Conservation (phyloP, 2,329 filamentous ascomycete species). For the Epichloe coenophiala region DNA sequence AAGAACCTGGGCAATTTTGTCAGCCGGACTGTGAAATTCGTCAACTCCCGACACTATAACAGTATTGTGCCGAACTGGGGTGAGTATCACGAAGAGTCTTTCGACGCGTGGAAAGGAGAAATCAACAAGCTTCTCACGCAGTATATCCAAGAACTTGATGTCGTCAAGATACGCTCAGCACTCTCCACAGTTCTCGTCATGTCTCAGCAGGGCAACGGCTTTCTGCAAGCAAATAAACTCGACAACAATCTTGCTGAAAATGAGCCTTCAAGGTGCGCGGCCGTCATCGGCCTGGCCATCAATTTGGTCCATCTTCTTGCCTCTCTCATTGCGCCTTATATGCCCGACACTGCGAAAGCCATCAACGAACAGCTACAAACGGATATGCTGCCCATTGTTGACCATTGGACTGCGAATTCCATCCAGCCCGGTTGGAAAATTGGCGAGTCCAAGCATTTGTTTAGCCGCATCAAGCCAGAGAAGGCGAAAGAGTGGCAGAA, state of each 20-base stretch:
- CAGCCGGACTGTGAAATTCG: slow-evolving; percentile 46
- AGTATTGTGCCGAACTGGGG: slow-evolving; percentile 30
- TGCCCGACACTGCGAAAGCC: slow-evolving; percentile 52
- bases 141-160: slow-evolving; percentile 5
- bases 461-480: slow-evolving; percentile 58
- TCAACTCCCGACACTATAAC: slow-evolving; percentile 38
- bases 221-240: slow-evolving; percentile 30
- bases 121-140: slow-evolving; percentile 4
- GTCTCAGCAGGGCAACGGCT: slow-evolving; percentile 33
- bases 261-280: slow-evolving; percentile 28
- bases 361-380: slow-evolving; percentile 60
- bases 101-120: neutral
- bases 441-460: slow-evolving; percentile 59
- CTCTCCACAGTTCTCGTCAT: slow-evolving; percentile 1
- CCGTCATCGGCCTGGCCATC: slow-evolving; percentile 51
- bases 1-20: slow-evolving; percentile 49
- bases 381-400: slow-evolving; percentile 40
- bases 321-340: slow-evolving; percentile 61
- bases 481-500: slow-evolving; percentile 67
- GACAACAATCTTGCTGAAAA: slow-evolving; percentile 31
- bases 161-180: slow-evolving; percentile 1
- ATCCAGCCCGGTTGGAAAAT: slow-evolving; percentile 60
- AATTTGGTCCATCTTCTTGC: slow-evolving; percentile 66
- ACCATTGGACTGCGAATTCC: slow-evolving; percentile 41
- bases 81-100: neutral